phyloP scores from a whole-genome alignment of 257 asterid genomes.

The Gentiana dahurica region DNA sequence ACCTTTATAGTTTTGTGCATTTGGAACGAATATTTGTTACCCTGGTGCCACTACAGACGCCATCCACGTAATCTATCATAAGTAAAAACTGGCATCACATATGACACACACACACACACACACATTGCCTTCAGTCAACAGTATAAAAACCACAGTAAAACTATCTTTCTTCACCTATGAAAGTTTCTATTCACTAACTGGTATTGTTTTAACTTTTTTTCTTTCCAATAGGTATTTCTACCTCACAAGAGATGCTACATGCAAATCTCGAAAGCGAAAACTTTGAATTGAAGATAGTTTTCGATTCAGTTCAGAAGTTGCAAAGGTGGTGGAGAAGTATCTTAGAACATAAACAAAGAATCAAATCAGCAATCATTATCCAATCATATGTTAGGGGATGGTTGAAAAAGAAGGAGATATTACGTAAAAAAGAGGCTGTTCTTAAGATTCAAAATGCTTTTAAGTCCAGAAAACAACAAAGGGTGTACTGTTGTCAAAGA shows the following conservation, averaged over 20 bases:
- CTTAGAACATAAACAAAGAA: conserved; percentile 23
- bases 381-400: conserved; percentile 67
- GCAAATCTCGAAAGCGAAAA: conserved; percentile 18
- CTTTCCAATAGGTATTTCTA: conserved; percentile 34
- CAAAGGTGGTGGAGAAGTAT: conserved; percentile 82
- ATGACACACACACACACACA: no score
- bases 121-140: no score
- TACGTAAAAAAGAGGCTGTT: conserved; percentile 44
- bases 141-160: no score
- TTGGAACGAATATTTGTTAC: no score
- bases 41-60: no score
- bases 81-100: no score
- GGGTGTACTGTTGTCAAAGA: conserved; percentile 30
- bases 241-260: conserved; percentile 19
- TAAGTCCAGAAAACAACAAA: conserved; percentile 32
- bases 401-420: conserved; percentile 47
- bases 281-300: conserved; percentile 35
- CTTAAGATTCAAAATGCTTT: conserved; percentile 51
- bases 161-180: no score
- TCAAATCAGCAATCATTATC: conserved; percentile 45
- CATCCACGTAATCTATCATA: no score
- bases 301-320: conserved; percentile 49
- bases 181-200: conserved; percentile 7
- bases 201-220: conserved; percentile 2
- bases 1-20: no score